Evolutionary conservation across 2,329 filamentous ascomycete species (phyloP), one percentile per base, ranked within the genome.

Genomic region (Macrophomina tecta): DNA sequence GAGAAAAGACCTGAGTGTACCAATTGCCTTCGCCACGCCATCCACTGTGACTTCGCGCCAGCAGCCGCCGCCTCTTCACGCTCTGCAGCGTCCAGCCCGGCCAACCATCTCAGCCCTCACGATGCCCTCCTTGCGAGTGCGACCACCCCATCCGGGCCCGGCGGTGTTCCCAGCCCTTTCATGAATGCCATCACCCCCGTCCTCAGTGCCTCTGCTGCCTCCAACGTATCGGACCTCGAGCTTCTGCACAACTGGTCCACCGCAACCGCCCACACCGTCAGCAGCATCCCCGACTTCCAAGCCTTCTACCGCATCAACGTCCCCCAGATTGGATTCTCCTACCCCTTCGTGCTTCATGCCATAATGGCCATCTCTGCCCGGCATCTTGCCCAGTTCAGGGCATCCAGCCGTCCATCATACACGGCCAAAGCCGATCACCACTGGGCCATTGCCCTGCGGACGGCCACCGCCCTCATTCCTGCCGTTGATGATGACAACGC

Each of bases 321-420:
- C 12, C 70, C 74, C 45, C 71, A 75, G 28, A 69, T 78, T 30
- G 79, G 79, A 1, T 79, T 82, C 58, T 75, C 78, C 9, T 77
- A 80, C 69, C 75, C 79, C 2, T 83, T 81, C 52, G 73, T 83
- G n/a, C 72, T 84, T 8, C 78, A 83, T 65, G 78, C 76, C 36
- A 71, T 82, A 16, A 73, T 83, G 6, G 80, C 81, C 7, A 69
- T 83, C 12, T 76, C 81, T 5, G 80, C 82, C 7, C 72, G 83
- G n/a, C 82, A 84, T 65, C 69, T 82, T 9, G 40, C 56, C 30
- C 56, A 62, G 4, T 63, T 62, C 28, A 45, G 60, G 14, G 14
- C 30, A 14, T 30, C 18, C 5, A 45, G 46, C 4, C 53, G 53
- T 5, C 36, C 34, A 18, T 66, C 45, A 9, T 67, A 62, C 58